phyloP scores from a whole-genome alignment of 2,329 filamentous ascomycete species.

The Hirsutella minnesotensis region DNA sequence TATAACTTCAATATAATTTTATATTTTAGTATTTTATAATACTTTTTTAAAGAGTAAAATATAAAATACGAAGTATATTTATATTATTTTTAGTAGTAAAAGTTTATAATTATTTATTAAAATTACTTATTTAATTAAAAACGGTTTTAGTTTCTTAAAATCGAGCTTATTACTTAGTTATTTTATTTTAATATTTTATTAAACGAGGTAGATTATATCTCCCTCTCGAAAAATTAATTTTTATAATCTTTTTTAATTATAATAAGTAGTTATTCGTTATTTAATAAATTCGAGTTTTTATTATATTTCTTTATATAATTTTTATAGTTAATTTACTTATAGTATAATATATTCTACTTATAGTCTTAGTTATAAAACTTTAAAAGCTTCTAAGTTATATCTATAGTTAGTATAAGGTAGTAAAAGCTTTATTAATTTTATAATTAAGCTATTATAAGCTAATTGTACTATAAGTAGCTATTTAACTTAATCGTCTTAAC shows the following conservation, averaged over 20 bases:
- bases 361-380: too few species aligned
- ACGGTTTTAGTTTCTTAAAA: not conserved
- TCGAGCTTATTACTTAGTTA: not conserved
- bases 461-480: not conserved
- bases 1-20: too few species aligned
- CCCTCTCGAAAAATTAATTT: too few species aligned
- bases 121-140: constrained; percentile 1
- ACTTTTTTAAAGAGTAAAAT: too few species aligned
- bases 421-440: too few species aligned
- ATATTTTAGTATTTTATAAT: too few species aligned
- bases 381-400: too few species aligned
- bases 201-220: too few species aligned
- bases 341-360: not conserved
- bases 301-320: not conserved
- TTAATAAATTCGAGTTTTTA: not conserved
- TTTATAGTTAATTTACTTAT: not conserved
- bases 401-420: too few species aligned
- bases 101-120: not conserved
- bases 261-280: not conserved
- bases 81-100: not conserved
- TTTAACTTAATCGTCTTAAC: not conserved
- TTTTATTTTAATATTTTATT: too few species aligned
- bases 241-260: not conserved
- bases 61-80: not conserved
- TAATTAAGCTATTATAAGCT: too few species aligned